Evolutionary conservation across 352 stramenopile genomes (phyloP).

Genomic region (Pythium brachiatum): DNA sequence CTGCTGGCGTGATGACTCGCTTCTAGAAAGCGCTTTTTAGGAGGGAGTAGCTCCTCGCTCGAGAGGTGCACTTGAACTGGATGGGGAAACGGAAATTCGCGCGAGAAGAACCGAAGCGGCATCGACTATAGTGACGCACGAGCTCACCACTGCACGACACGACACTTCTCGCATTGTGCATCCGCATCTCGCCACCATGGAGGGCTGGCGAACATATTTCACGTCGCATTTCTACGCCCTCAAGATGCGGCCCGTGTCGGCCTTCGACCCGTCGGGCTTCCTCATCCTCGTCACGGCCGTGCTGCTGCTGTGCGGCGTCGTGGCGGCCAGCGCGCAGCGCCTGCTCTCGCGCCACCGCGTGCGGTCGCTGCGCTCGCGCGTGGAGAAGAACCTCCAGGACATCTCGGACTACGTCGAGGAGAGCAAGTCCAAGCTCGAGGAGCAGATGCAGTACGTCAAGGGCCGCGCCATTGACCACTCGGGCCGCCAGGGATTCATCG

Average conservation of each 20-base stretch:
- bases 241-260: constrained; percentile 78
- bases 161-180: no score
- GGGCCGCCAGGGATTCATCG: constrained; percentile 76
- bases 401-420: constrained; percentile 74
- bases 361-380: constrained; percentile 40
- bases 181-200: constrained; percentile 30
- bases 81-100: constrained; percentile 6
- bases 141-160: no score
- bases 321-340: constrained; percentile 44
- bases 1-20: neutral
- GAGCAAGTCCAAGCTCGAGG: constrained; percentile 55
- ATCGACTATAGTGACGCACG: no score
- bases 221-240: constrained; percentile 83
- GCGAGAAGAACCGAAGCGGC: neutral
- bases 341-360: constrained; percentile 43
- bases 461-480: constrained; percentile 71
- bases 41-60: neutral
- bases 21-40: neutral
- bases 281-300: constrained; percentile 73
- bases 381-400: constrained; percentile 77
- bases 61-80: constrained; percentile 7
- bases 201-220: constrained; percentile 71
- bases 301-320: constrained; percentile 65
- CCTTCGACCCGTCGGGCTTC: constrained; percentile 85
- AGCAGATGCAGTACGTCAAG: constrained; percentile 75